phyloP scores from a whole-genome alignment of 75 land plant genomes.

The Pseudotsuga menziesii region DNA sequence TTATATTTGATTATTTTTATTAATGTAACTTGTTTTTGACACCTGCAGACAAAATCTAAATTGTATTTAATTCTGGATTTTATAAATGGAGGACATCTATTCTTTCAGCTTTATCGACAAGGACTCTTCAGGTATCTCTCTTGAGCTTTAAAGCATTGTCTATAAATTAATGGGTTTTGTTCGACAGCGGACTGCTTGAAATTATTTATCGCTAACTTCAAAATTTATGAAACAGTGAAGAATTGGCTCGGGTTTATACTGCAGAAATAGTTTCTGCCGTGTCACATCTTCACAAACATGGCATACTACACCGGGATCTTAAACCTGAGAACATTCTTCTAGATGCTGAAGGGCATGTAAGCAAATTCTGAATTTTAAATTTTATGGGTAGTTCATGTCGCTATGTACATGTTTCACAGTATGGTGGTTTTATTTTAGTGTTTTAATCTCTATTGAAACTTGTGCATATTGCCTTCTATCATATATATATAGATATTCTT shows the following conservation, averaged over 20 bases:
- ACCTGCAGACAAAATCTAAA: conserved; percentile 79
- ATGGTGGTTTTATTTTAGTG: background rate
- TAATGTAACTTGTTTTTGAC: conserved; percentile 3
- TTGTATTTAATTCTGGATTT: conserved; percentile 94
- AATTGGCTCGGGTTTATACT: conserved; percentile 84
- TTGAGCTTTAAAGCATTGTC: background rate
- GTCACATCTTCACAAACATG: conserved; percentile 87
- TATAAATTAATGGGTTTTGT: background rate
- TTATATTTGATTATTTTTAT: background rate
- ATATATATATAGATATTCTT: too few species aligned
- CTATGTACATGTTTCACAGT: background rate
- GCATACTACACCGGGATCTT: conserved; percentile 95
- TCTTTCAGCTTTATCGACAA: conserved; percentile 93
- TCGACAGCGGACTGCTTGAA: background rate
- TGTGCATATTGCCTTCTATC: background rate
- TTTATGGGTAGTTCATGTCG: background rate
- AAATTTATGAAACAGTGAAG: conserved; percentile 61
- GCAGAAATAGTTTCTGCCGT: conserved; percentile 99
- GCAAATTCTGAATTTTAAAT: conserved; percentile 2
- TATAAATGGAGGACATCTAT: conserved; percentile 95
- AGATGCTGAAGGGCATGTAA: conserved; percentile 96
- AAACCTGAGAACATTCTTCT: conserved; percentile 96
- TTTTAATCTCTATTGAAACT: conserved; percentile 5
- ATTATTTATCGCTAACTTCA: background rate
- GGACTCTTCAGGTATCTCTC: conserved; percentile 78